phyloP scores from a whole-genome alignment of 169 alveolate species.

The Eimeria necatrix region DNA sequence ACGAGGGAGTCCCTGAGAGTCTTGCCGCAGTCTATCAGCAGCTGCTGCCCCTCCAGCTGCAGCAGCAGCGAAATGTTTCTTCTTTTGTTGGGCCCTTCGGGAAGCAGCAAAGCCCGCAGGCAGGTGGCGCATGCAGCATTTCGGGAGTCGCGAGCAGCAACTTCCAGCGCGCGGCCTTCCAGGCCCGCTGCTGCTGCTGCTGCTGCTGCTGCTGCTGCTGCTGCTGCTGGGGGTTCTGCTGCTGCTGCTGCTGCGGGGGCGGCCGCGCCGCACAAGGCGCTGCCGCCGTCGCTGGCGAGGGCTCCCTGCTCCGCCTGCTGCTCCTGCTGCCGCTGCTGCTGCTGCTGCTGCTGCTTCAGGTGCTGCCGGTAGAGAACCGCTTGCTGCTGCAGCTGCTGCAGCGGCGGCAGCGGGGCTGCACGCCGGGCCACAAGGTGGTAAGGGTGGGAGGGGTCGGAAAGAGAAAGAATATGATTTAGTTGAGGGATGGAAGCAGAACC shows the following conservation, averaged over 20 bases:
- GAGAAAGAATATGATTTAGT: conserved; percentile 50
- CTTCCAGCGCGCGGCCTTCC: background rate
- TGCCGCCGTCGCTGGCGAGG: background rate
- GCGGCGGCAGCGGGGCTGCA: background rate
- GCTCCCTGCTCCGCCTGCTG: background rate
- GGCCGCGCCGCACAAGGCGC: background rate
- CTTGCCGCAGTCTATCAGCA: conserved; percentile 85
- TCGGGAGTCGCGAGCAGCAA: background rate
- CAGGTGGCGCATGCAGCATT: conserved; percentile 49
- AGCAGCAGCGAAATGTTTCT: conserved; percentile 52
- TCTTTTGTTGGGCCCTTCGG: background rate
- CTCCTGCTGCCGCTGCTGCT: background rate
- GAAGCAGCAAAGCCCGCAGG: background rate
- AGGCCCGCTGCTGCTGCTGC: background rate
- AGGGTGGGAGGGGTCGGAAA: conserved; percentile 42
- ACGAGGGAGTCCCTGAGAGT: conserved; percentile 84
- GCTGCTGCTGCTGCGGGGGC: background rate
- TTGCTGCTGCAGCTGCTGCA: background rate
- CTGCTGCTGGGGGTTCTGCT: background rate
- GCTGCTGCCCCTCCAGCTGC: background rate
- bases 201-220: background rate
- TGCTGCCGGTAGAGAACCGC: background rate
- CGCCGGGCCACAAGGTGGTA: background rate
- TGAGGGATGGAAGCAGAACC: conserved; percentile 53
- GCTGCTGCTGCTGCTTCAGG: background rate